phyloP scores from a whole-genome alignment of 495 filamentous ascomycete species.

The Hypomontagnella submonticulosa region DNA sequence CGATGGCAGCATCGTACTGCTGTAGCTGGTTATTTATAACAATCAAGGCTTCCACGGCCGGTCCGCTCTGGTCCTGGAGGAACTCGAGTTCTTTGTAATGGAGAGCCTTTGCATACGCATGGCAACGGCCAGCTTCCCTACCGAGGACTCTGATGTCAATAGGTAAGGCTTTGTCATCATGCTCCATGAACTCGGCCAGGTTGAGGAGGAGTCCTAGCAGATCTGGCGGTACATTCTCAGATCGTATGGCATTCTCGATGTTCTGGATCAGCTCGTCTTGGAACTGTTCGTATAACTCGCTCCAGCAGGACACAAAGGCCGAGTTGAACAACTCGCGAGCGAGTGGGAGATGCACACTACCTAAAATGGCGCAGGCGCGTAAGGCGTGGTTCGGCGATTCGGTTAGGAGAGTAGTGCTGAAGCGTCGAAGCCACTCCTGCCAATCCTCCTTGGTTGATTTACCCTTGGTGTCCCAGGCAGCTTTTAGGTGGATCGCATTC shows the following conservation, averaged over 20 bases:
- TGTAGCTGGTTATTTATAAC: slow-evolving; percentile 99
- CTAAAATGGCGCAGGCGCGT: slow-evolving; percentile 90
- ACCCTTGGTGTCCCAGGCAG: slow-evolving; percentile 94
- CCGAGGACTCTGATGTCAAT: slow-evolving; percentile 96
- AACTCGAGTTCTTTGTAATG: slow-evolving; percentile 99
- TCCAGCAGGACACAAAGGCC: slow-evolving; percentile 98
- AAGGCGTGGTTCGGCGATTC: slow-evolving; percentile 96
- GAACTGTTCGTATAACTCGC: slow-evolving; percentile 93
- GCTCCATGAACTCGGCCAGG: slow-evolving; percentile 99
- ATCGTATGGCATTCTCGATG: slow-evolving; percentile 93
- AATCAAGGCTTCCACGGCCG: slow-evolving; percentile 94
- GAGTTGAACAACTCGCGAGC: slow-evolving; percentile 97
- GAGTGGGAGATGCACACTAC: slow-evolving; percentile 88
- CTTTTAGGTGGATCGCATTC: slow-evolving; percentile 96
- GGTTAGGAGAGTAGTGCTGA: slow-evolving; percentile 93
- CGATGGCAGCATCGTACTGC: slow-evolving; percentile 96
- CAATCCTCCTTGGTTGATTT: slow-evolving; percentile 98
- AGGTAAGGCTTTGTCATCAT: slow-evolving; percentile 96
- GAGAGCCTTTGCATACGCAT: slow-evolving; percentile 96
- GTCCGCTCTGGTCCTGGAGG: slow-evolving; percentile 94
- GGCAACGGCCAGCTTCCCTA: slow-evolving; percentile 91
- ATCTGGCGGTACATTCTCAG: slow-evolving; percentile 92
- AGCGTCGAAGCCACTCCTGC: slow-evolving; percentile 98
- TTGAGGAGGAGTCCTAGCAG: slow-evolving; percentile 94
- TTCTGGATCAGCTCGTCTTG: slow-evolving; percentile 94